These are phyloP conservation scores for Colletotrichum sp. DNA, from an alignment of 2,329 filamentous ascomycete genomes.

Conservation along the genomic window DNA sequence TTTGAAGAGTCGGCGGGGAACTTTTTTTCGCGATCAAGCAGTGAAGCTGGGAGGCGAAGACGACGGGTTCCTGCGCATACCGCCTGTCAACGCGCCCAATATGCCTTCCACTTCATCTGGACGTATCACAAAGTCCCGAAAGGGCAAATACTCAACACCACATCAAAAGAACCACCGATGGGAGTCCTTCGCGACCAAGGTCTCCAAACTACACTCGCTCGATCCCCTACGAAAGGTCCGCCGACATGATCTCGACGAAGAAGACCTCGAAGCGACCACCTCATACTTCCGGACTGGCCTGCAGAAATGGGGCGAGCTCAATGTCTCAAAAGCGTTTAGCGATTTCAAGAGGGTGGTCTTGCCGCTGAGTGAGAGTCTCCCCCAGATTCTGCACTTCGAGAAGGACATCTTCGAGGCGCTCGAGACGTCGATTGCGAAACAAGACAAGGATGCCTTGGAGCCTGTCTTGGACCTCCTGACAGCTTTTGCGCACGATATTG, in stretches of 20 bases:
- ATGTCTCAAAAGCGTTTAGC: slow-evolving; percentile 82
- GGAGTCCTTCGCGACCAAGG: slow-evolving; percentile 89
- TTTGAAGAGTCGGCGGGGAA: slow-evolving; percentile 12
- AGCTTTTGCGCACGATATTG: slow-evolving; percentile 93
- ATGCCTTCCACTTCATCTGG: slow-evolving; percentile 70
- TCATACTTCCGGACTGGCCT: slow-evolving; percentile 87
- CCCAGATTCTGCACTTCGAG: slow-evolving; percentile 91
- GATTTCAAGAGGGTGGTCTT: slow-evolving; percentile 77
- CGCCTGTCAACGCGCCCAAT: slow-evolving; percentile 35
- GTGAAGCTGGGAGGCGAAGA: slow-evolving; percentile 23
- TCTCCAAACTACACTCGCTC: slow-evolving; percentile 86
- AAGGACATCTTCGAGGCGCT: slow-evolving; percentile 82
- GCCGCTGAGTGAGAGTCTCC: slow-evolving; percentile 85
- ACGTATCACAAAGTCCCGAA: slow-evolving; percentile 72
- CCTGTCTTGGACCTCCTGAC: slow-evolving; percentile 87
- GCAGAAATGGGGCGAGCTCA: slow-evolving; percentile 90
- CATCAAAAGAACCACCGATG: slow-evolving; percentile 87
- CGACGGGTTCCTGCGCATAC: slow-evolving; percentile 11
- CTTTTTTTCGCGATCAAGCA: slow-evolving; percentile 19
- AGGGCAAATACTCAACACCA: slow-evolving; percentile 72
- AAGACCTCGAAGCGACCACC: slow-evolving; percentile 76
- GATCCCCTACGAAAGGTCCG: slow-evolving; percentile 91
- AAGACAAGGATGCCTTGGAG: slow-evolving; percentile 82
- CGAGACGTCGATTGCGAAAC: slow-evolving; percentile 75
- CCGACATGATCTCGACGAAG: slow-evolving; percentile 80